These are phyloP conservation scores for Pestalotiopsis sp. DNA, from an alignment of 2,329 filamentous ascomycete genomes.

Conservation along the genomic window DNA sequence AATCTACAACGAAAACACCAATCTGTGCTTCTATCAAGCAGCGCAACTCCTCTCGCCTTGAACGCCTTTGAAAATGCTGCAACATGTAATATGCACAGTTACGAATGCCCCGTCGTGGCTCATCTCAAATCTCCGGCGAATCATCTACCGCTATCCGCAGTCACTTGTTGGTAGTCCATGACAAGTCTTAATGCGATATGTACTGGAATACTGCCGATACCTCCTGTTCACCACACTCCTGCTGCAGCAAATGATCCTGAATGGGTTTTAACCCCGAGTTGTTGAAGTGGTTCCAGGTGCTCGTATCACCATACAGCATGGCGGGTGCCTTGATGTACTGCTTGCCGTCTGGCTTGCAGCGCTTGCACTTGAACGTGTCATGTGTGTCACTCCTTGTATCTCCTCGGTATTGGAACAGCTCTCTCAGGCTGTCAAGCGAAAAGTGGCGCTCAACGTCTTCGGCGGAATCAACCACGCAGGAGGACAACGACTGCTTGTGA, in stretches of 20 bases:
- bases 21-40: not conserved
- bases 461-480: constrained; percentile 92
- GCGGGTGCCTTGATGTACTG: constrained; percentile 90
- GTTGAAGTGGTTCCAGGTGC: constrained; percentile 98
- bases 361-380: constrained; percentile 98
- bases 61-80: constrained; percentile 4
- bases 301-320: constrained; percentile 96
- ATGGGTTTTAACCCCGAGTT: constrained; percentile 81
- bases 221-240: constrained; percentile 77
- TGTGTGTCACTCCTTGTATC: constrained; percentile 91
- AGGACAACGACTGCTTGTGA: constrained; percentile 96
- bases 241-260: constrained; percentile 86
- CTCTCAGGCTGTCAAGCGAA: constrained; percentile 84
- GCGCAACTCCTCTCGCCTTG: not conserved
- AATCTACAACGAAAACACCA: not conserved
- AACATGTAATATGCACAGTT: not conserved
- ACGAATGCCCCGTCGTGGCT: not conserved
- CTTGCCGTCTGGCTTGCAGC: constrained; percentile 84
- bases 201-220: constrained; percentile 98
- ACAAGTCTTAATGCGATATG: constrained; percentile 73
- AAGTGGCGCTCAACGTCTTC: constrained; percentile 98
- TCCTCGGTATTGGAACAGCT: constrained; percentile 90
- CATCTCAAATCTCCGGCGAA: not conserved
- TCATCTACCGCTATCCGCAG: not conserved
- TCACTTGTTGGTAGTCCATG: not conserved